These are phyloP conservation scores for Petrea volubilis DNA, from an alignment of 257 asterid species.

Conservation along the genomic window DNA sequence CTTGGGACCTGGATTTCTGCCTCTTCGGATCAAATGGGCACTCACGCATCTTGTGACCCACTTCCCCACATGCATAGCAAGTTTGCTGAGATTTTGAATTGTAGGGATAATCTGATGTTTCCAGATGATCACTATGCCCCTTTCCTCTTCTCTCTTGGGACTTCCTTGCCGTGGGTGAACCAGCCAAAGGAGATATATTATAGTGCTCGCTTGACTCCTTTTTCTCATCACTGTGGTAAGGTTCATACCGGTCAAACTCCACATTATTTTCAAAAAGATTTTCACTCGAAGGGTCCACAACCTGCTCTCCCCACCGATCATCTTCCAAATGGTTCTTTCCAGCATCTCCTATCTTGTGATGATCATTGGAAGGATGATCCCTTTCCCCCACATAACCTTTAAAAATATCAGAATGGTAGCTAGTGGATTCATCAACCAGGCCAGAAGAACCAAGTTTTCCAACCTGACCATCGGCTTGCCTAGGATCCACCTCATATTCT, in stretches of 20 bases:
- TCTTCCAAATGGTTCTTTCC: slow-evolving; percentile 34
- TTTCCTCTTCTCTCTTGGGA: slow-evolving; percentile 25
- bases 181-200: slow-evolving; percentile 5
- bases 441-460: slow-evolving; percentile 31
- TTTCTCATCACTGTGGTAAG: slow-evolving; percentile 35
- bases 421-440: slow-evolving; percentile 27
- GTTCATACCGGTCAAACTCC: slow-evolving; percentile 64
- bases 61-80: slow-evolving; percentile 41
- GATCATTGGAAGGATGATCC: slow-evolving; percentile 15
- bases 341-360: slow-evolving; percentile 23
- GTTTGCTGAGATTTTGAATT: slow-evolving; percentile 10
- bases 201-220: slow-evolving; percentile 31
- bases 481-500: slow-evolving; percentile 21
- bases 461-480: slow-evolving; percentile 22
- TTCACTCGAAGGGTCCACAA: slow-evolving; percentile 29
- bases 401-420: slow-evolving; percentile 15
- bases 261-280: slow-evolving; percentile 27
- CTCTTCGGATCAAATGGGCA: slow-evolving; percentile 32
- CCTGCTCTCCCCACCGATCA: slow-evolving; percentile 49
- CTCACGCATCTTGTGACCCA: slow-evolving; percentile 33
- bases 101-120: neutral
- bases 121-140: neutral
- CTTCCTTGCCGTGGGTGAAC: slow-evolving; percentile 11
- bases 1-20: slow-evolving; percentile 18
- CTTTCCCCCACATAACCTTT: slow-evolving; percentile 21